phyloP scores from a whole-genome alignment of 2,329 filamentous ascomycete species.

The Sclerotinia spermophila region DNA sequence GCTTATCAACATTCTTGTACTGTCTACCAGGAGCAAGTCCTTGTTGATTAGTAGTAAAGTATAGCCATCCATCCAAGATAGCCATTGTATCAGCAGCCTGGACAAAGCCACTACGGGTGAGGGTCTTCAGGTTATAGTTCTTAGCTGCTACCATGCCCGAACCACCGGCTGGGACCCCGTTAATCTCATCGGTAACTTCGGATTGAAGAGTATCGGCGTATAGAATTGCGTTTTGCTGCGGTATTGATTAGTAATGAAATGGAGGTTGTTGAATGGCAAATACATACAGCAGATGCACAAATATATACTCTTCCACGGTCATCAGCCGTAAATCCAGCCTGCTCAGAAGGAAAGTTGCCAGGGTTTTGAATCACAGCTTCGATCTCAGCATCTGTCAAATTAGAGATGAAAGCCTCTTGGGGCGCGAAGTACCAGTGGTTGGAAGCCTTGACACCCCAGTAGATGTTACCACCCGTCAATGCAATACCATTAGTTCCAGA shows the following conservation, averaged over 20 bases:
- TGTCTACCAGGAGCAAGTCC: conserved; percentile 9
- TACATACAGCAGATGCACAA: not conserved
- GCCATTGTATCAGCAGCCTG: conserved; percentile 11
- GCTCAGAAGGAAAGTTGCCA: not conserved
- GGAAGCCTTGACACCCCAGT: conserved; percentile 8
- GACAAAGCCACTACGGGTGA: not conserved
- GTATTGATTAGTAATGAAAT: not conserved
- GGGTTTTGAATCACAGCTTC: conserved; percentile 2
- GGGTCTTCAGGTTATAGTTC: conserved; percentile 1
- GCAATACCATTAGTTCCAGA: not conserved
- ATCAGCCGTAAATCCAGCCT: conserved; percentile 4
- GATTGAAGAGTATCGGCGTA: not conserved
- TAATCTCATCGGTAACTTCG: conserved; percentile 4
- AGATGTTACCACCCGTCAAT: not conserved
- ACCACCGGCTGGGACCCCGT: not conserved
- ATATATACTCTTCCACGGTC: conserved; percentile 3
- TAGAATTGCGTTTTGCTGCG: conserved; percentile 3
- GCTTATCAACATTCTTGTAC: conserved; percentile 5
- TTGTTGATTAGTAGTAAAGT: conserved; percentile 5
- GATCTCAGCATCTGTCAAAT: not conserved
- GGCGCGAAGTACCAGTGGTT: conserved; percentile 5
- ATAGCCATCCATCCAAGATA: conserved; percentile 8
- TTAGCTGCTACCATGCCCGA: not conserved
- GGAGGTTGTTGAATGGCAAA: no score
- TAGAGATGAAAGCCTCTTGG: conserved; percentile 3